A percentile compares a stretch with the other conserved stretches of the same genome.
Conservation (phyloP, 805 yeast genomes). For the Millerozyma acaciae region DNA sequence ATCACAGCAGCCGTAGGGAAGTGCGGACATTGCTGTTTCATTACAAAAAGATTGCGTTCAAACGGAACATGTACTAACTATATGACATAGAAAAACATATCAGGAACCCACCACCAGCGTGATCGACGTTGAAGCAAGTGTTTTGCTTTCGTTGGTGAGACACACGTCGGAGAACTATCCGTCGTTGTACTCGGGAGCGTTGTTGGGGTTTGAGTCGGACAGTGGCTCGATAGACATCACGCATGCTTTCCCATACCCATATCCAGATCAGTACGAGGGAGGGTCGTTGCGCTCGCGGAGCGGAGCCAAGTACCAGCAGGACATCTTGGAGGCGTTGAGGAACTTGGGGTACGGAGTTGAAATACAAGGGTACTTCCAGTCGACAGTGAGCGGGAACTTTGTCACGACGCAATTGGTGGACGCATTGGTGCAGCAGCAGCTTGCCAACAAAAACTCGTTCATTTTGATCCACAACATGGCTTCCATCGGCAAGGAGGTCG, state of each 20-base stretch:
- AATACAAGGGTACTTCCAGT: slow-evolving; percentile 78
- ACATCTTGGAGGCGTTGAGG: slow-evolving; percentile 57
- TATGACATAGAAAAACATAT: slow-evolving; percentile 14
- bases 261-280: slow-evolving; percentile 58
- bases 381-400: slow-evolving; percentile 65
- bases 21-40: too few species aligned
- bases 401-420: slow-evolving; percentile 66
- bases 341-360: slow-evolving; percentile 64
- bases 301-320: slow-evolving; percentile 66
- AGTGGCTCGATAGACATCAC: slow-evolving; percentile 48
- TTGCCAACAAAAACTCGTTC: slow-evolving; percentile 51
- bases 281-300: slow-evolving; percentile 58
- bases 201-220: slow-evolving; percentile 69
- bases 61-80: slow-evolving; percentile 6
- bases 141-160: slow-evolving; percentile 57
- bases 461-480: slow-evolving; percentile 68
- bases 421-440: slow-evolving; percentile 62
- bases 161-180: slow-evolving; percentile 65
- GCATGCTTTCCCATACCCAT: slow-evolving; percentile 68
- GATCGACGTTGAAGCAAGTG: slow-evolving; percentile 48
- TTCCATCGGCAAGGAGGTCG: slow-evolving; percentile 59
- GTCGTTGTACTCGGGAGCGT: slow-evolving; percentile 61
- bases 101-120: slow-evolving; percentile 36
- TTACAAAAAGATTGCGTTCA: too few species aligned
- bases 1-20: too few species aligned